Base-by-base conservation (phyloP, 768 basidiomycete genomes). In the Termitomyces sp. region DNA sequence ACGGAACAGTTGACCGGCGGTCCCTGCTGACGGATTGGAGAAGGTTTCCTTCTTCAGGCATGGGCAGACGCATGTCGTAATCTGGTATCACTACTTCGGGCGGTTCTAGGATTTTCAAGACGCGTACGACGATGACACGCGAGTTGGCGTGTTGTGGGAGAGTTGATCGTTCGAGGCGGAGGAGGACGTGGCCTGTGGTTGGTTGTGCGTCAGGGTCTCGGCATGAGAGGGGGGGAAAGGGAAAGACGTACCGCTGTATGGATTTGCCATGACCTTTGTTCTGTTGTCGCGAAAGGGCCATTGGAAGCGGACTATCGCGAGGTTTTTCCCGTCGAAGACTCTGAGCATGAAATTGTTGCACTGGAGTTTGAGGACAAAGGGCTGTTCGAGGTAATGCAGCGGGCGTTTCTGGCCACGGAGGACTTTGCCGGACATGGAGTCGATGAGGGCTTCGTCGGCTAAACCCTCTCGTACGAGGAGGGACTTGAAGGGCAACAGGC, bases 151-250 rank as follows among this genome's bases (percentile, higher is more conserved):
- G 55, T 20, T 42, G 6, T 1, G 46, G 47, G 4, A 57, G 3
- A 13, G 48, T 51, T 26, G 59, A 56, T 13, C 44, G 59, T 48
- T 60, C 59, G 4, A 60, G 46, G 20, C 54, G 59, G 18, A 56
- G 30, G 12, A 56, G 51, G 13, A 60, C 5, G 35, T 32, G 44
- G 18, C 54, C 54, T 59, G 30, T 20, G 16, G 2, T n/a, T 22
- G n/a, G 24, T 42, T 24, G 18, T 26, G 20, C 36, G 28, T 32
- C n/a, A 33, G 1, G 36, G 6, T 5, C 4, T 16, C 4, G 32
- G 20, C 12, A 24, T 14, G 13, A 22, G 4, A 16, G 16, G 28
- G 6, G 12, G 42, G 4, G 22, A 10, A 12, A 1, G 20, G 28
- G n/a, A n/a, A n/a, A 22, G 8, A 43, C 58, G 4, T 50, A 59